Percentiles rank a stretch among this genome's conserved stretches.
phyloP scores from a whole-genome alignment of 305 asterid species.

The Fraxinus nigra region DNA sequence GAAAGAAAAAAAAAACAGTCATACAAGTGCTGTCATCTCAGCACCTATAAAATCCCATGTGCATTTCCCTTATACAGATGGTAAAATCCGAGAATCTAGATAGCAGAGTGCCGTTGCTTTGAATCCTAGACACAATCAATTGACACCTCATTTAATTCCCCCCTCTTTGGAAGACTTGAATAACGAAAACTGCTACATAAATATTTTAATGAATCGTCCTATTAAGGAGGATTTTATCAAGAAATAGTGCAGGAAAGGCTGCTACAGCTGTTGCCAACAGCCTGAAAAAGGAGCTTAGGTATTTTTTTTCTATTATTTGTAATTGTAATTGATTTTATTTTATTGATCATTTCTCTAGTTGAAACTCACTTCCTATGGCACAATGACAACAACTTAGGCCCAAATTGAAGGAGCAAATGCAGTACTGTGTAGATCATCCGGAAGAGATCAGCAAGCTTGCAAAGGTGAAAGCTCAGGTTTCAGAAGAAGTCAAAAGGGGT shows the following conservation, averaged over 20 bases:
- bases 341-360: not conserved
- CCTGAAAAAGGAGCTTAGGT: slow-evolving; percentile 64
- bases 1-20: too few species aligned
- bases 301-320: slow-evolving; percentile 1
- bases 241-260: slow-evolving; percentile 72
- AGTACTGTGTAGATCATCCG: slow-evolving; percentile 66
- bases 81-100: not conserved
- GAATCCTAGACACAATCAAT: not conserved
- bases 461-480: slow-evolving; percentile 73
- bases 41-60: not conserved
- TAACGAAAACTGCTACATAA: not conserved
- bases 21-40: not conserved
- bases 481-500: slow-evolving; percentile 63
- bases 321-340: not conserved
- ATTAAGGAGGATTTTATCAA: slow-evolving; percentile 68
- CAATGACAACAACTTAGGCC: slow-evolving; percentile 33
- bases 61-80: not conserved
- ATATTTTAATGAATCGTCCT: not conserved
- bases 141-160: not conserved
- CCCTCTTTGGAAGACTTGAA: not conserved
- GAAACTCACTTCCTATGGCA: slow-evolving; percentile 9
- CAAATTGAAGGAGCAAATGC: slow-evolving; percentile 71
- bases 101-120: not conserved
- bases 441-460: slow-evolving; percentile 64
- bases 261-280: slow-evolving; percentile 69